Percentiles rank a stretch among this genome's conserved stretches.
Evolutionary conservation across 2,329 filamentous ascomycete genomes (phyloP).

Genomic region (Pleoardoris graminearum): DNA sequence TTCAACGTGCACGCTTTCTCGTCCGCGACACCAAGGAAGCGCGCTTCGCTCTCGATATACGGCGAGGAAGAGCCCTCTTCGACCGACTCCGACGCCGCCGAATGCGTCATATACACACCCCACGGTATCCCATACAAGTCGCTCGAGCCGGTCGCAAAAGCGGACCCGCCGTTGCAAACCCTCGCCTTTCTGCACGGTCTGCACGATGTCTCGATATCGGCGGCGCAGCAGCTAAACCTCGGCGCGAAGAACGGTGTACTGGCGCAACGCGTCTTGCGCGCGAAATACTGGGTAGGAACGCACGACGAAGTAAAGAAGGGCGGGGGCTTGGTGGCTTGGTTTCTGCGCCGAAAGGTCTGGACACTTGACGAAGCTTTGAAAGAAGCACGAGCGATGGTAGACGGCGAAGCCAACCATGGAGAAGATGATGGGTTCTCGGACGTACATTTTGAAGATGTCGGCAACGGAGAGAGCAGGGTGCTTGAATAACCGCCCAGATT

Average conservation of each 20-base stretch:
- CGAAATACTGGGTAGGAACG: slow-evolving; percentile 67
- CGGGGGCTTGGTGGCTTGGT: slow-evolving; percentile 59
- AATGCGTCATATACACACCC: slow-evolving; percentile 66
- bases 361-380: slow-evolving; percentile 53
- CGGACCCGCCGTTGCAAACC: slow-evolving; percentile 54
- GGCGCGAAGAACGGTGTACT: slow-evolving; percentile 65
- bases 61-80: slow-evolving; percentile 28
- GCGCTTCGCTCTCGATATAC: slow-evolving; percentile 36
- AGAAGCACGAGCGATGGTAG: slow-evolving; percentile 51
- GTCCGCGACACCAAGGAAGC: slow-evolving; percentile 34
- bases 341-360: slow-evolving; percentile 49
- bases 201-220: slow-evolving; percentile 60
- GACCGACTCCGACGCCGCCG: slow-evolving; percentile 40
- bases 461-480: slow-evolving; percentile 60
- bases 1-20: slow-evolving; percentile 50
- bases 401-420: slow-evolving; percentile 34
- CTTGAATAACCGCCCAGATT: slow-evolving; percentile 44
- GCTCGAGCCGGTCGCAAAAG: slow-evolving; percentile 49
- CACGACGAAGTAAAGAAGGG: slow-evolving; percentile 67
- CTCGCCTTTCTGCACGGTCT: slow-evolving; percentile 67
- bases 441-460: slow-evolving; percentile 56
- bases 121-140: slow-evolving; percentile 60
- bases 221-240: slow-evolving; percentile 63
- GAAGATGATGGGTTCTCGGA: slow-evolving; percentile 46
- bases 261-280: slow-evolving; percentile 56